Evolutionary conservation across 495 filamentous ascomycete genomes (phyloP), one percentile per base, ranked within the genome.

Genomic region (Aspergillus egyptiacus): DNA sequence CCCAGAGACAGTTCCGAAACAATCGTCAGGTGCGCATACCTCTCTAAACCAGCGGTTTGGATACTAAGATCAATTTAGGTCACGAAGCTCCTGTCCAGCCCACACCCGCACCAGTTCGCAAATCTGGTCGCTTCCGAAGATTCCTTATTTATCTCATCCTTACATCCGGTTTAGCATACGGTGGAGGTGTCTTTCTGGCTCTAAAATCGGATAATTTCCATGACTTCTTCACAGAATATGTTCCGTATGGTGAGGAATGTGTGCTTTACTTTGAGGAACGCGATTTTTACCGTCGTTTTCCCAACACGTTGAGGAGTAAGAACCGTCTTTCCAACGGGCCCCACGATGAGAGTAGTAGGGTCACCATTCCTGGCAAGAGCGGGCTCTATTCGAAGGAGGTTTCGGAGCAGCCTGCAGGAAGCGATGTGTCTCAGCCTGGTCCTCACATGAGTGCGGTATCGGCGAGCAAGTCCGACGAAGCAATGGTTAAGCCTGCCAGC

Each of bases 201-300:
- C 77, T 95, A 51, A 81, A 90, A 67, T 93, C 83, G 54, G 93
- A 98, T 71, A 95, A 91, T 66, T 96, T 96, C 76, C 94, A 98
- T 64, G 93, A 98, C 62, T 96, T 97, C 72, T 98, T 98, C 72
- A 97, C 94, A 35, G 91, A 96, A 68, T 98, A 93, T 66, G 68
- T 98, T 6, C 93, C 93, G 2, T 95, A 88, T 50, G 94, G 91
- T 44, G 93, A 98, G 69, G 87, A 96, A 56, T 83, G 83, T 13
- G 93, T 98, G 20, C 80, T 94, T n/a, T 97, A 95, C 70, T 86
- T 98, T 50, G 93, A 98, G 69, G 93, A 98, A 69, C 81, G 87
- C 35, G 90, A 96, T 65, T 96, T 94, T 69, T 82, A 86, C 57
- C 87, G 85, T 65, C 82, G 91, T 17, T 96, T 96, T 73, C 91